phyloP scores from a whole-genome alignment of 805 yeast genomes.

The Cyberlindnera galapagoensis region DNA sequence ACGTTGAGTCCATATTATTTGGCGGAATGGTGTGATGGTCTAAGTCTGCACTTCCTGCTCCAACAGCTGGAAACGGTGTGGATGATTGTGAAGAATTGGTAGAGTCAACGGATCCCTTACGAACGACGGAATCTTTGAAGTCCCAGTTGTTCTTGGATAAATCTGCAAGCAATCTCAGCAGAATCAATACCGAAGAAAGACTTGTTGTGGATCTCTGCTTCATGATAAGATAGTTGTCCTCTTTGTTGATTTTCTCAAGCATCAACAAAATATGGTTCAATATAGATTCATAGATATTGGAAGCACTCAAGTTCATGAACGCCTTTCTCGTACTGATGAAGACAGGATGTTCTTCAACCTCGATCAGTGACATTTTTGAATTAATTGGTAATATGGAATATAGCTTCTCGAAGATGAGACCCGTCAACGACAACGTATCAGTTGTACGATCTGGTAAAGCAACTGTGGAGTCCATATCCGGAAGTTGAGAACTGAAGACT shows the following conservation, averaged over 20 bases:
- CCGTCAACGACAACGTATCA: too few species aligned
- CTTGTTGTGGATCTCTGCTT: conserved; percentile 24
- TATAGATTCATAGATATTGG: conserved; percentile 26
- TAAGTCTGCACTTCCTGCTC: conserved; percentile 28
- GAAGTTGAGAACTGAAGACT: too few species aligned
- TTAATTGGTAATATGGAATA: conserved; percentile 30
- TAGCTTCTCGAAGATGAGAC: conserved; percentile 29
- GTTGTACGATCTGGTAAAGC: too few species aligned
- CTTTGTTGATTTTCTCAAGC: conserved; percentile 24
- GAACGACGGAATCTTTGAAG: conserved; percentile 21
- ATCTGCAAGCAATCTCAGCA: conserved; percentile 35
- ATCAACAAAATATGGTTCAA: conserved; percentile 21
- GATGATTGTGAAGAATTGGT: conserved; percentile 15
- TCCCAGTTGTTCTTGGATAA: conserved; percentile 36
- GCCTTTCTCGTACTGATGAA: conserved; percentile 29
- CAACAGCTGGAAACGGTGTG: conserved; percentile 21
- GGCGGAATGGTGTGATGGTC: conserved; percentile 31
- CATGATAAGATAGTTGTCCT: conserved; percentile 22
- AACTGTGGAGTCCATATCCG: too few species aligned
- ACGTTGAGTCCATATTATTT: conserved; percentile 19
- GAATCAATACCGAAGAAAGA: conserved; percentile 29
- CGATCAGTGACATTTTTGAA: conserved; percentile 29
- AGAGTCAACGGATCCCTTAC: conserved; percentile 21
- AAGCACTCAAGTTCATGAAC: conserved; percentile 26
- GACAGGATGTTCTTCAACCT: conserved; percentile 30